phyloP scores from a whole-genome alignment of 352 stramenopile genomes.

The Globisporangium okanoganense region DNA sequence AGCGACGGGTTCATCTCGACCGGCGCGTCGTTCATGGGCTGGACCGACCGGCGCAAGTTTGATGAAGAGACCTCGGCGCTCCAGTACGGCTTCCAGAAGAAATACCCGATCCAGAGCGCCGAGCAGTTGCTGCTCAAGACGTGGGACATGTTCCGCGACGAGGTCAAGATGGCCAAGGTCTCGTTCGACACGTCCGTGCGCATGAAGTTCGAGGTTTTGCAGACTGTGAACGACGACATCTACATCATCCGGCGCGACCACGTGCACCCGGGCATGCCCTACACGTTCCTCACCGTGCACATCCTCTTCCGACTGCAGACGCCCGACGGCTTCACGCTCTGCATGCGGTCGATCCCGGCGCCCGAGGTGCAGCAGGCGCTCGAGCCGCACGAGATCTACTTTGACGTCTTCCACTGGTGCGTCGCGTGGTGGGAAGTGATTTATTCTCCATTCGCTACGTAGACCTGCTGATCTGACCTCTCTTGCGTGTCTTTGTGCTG shows the following conservation, averaged over 20 bases:
- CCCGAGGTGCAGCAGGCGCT: conserved; percentile 40
- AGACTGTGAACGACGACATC: conserved; percentile 50
- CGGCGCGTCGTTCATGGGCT: conserved; percentile 47
- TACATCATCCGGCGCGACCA: conserved; percentile 57
- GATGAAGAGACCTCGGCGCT: conserved; percentile 25
- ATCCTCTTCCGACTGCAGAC: conserved; percentile 63
- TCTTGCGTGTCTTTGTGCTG: neutral
- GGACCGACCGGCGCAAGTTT: conserved; percentile 45
- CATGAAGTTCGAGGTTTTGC: conserved; percentile 43
- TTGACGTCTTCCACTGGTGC: conserved; percentile 62
- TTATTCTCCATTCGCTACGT: neutral
- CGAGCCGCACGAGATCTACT: conserved; percentile 48
- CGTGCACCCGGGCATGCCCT: conserved; percentile 31
- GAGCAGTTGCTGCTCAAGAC: conserved; percentile 34
- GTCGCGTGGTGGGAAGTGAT: neutral
- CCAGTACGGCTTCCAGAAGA: conserved; percentile 47
- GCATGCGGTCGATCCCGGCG: conserved; percentile 53
- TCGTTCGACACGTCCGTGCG: conserved; percentile 45
- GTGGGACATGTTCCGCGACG: conserved; percentile 43
- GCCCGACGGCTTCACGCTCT: conserved; percentile 47
- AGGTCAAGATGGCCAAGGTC: conserved; percentile 33
- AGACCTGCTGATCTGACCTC: neutral
- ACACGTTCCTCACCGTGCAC: conserved; percentile 55
- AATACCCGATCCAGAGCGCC: conserved; percentile 28
- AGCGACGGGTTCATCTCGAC: conserved; percentile 31